Conservation (phyloP, 2,329 filamentous ascomycete species). For the Beauveria caledonica region DNA sequence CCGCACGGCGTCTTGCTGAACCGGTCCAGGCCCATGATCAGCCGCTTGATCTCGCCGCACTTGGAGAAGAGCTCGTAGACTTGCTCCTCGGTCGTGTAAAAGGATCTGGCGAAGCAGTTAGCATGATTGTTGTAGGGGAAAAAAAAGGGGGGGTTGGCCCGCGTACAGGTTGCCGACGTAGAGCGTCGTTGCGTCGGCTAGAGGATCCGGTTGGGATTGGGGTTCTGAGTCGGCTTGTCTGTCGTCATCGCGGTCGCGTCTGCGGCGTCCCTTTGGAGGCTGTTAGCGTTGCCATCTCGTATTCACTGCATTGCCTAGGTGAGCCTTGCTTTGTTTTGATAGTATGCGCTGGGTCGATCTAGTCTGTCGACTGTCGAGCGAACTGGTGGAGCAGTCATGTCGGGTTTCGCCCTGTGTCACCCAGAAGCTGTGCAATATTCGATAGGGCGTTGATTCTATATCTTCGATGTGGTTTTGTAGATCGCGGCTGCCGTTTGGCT, state of each 20-base stretch:
- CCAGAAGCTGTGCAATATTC: not conserved
- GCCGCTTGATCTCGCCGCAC: constrained; percentile 94
- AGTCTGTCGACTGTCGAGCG: constrained; percentile 72
- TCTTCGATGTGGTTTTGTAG: too few species aligned
- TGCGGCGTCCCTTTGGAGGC: constrained; percentile 59
- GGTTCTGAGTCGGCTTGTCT: constrained; percentile 42
- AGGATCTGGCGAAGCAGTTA: constrained; percentile 51
- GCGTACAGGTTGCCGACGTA: constrained; percentile 89
- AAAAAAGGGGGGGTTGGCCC: not conserved
- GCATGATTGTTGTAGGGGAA: not conserved
- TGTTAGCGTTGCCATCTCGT: not conserved
- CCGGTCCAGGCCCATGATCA: constrained; percentile 95
- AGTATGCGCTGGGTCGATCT: constrained; percentile 93
- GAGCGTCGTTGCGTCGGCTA: constrained; percentile 84
- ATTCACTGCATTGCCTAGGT: constrained; percentile 14
- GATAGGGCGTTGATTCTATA: not conserved
- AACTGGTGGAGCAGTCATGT: constrained; percentile 3
- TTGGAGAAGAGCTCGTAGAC: constrained; percentile 96
- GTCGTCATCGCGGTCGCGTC: constrained; percentile 53
- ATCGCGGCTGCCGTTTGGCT: not conserved
- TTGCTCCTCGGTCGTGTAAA: constrained; percentile 98
- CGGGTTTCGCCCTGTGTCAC: too few species aligned
- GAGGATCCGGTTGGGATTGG: constrained; percentile 52
- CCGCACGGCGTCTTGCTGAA: constrained; percentile 97
- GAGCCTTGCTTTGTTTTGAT: constrained; percentile 62